These are phyloP conservation scores for Phytophthora tubulina DNA, from an alignment of 352 stramenopile genomes.

Conservation along the genomic window DNA sequence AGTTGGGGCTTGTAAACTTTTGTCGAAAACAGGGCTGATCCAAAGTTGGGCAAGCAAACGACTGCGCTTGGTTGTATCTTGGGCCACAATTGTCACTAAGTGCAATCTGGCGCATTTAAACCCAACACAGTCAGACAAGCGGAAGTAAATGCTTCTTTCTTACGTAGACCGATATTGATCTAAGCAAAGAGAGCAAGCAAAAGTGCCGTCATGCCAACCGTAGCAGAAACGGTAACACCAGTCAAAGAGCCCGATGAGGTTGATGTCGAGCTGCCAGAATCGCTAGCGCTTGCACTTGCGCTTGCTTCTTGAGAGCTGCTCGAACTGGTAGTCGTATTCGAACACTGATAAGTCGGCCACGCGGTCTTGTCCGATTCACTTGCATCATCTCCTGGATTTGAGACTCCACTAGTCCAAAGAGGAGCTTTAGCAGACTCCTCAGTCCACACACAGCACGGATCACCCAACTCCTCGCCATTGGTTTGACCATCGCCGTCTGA, in stretches of 20 bases:
- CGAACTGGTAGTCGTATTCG: not conserved
- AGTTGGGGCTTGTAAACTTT: too few species aligned
- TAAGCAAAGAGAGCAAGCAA: constrained; percentile 9
- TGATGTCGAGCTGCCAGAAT: constrained; percentile 6
- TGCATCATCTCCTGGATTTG: constrained; percentile 32
- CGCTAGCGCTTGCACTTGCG: not conserved
- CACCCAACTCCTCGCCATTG: too few species aligned
- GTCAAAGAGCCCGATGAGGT: not conserved
- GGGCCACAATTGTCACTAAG: too few species aligned
- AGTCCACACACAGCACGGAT: not conserved
- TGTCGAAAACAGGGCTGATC: too few species aligned
- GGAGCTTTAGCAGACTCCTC: constrained; percentile 6
- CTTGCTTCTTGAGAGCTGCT: constrained; percentile 5
- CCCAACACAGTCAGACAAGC: too few species aligned
- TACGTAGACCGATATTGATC: not conserved
- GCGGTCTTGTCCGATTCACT: constrained; percentile 25
- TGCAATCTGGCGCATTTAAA: too few species aligned
- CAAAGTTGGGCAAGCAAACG: too few species aligned
- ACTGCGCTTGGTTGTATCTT: too few species aligned
- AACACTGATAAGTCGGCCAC: constrained; percentile 31
- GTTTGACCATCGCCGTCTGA: too few species aligned
- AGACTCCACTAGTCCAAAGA: constrained; percentile 35
- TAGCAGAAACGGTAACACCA: not conserved
- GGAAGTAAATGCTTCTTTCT: too few species aligned
- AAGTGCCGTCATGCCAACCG: constrained; percentile 2